These are phyloP conservation scores for Saccharomycopsis fodiens DNA, from an alignment of 805 yeast genomes.

Conservation along the genomic window DNA sequence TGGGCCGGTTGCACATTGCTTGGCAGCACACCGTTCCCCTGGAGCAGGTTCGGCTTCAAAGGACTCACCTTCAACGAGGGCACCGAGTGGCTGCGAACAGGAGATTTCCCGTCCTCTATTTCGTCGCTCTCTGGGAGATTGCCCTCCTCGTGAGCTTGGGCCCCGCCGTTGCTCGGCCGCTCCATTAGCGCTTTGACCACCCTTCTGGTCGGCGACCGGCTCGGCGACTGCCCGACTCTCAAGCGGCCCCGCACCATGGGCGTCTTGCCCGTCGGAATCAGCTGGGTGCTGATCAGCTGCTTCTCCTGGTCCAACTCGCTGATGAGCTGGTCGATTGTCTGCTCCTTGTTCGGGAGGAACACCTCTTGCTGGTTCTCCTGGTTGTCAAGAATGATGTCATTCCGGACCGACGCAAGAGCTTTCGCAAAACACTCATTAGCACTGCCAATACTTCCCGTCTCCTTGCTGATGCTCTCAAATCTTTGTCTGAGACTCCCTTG, in stretches of 20 bases:
- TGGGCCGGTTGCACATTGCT: no score
- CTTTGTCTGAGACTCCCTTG: neutral
- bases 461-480: neutral
- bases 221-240: constrained; percentile 2
- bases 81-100: no score
- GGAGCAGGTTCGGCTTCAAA: no score
- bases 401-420: constrained; percentile 2
- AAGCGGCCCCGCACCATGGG: constrained; percentile 19
- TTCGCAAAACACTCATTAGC: constrained; percentile 18
- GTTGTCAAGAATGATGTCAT: constrained; percentile 19
- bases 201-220: constrained; percentile 16
- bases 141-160: no score
- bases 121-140: no score
- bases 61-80: no score
- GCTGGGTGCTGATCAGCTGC: constrained; percentile 22
- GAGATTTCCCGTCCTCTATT: no score
- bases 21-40: no score
- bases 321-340: constrained; percentile 18
- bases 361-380: constrained; percentile 4
- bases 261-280: constrained; percentile 28
- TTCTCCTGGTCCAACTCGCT: constrained; percentile 25
- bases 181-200: constrained; percentile 8
- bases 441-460: constrained; percentile 5
- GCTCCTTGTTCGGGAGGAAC: constrained; percentile 19
- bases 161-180: no score